Evolutionary conservation across 1,284 basidiomycete species (phyloP), one percentile per base, ranked within the genome.

Genomic region (Fomitopsis betulina): DNA sequence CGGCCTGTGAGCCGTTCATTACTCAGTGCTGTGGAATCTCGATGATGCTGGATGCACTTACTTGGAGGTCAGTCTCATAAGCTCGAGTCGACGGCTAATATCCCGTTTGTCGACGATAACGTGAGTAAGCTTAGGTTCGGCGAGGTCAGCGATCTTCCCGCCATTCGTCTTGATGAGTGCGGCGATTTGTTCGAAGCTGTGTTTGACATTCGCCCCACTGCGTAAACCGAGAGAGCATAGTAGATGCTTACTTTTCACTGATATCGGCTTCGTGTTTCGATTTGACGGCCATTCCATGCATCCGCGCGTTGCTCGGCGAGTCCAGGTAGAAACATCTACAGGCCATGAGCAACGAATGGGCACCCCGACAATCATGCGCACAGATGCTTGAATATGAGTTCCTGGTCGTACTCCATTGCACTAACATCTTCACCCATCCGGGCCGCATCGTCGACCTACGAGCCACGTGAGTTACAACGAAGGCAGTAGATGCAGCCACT

Each of bases 251-350:
- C 90, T 78, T 81, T 61, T 79, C 66, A 19, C 69, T 72, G 42
- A 87, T 80, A 0, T 76, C 76, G 10, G 74, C 70, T 60, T 84
- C 83, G 40, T 82, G 68, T 67, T 82, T 85, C n/a, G 78, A 71
- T 58, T 82, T 84, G 6, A 82, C 72, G 2, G 64, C 45, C 75
- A 96, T 83, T 0, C 78, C 82, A 62, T 93, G 81, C 65, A 76
- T 74, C 7, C 69, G 70, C 0, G 93, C 93, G 66, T 94, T 94
- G 9, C 76, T 77, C 0, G 85, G 80, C 1, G 91, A 85, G 72
- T 96, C 94, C 39, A 97, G 77, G 72, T 96, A 97, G 74, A 96
- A 95, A 64, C 85, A 86, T 58, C 91, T 93, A 59, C 10, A 40
- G 35, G 60, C 53, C 17, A 5, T 58, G 38, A 53, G 37, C 59